These are phyloP conservation scores for Termitomyces sp. DNA, from an alignment of 768 basidiomycete species.

Conservation along the genomic window DNA sequence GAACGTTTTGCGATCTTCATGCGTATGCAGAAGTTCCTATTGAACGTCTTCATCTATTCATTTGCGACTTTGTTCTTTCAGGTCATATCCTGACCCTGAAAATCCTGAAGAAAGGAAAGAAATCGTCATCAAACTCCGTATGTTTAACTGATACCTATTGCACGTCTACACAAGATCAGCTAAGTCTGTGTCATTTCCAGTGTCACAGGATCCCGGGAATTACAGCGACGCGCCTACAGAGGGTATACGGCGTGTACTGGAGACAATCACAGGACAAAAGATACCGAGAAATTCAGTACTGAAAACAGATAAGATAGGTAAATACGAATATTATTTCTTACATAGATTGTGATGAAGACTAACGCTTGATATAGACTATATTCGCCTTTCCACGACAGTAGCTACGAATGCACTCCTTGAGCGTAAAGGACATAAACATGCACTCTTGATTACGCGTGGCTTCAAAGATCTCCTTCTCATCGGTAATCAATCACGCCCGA, in stretches of 20 bases:
- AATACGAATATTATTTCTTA: constrained; percentile 9
- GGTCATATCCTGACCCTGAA: constrained; percentile 72
- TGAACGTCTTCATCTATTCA: neutral
- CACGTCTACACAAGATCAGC: neutral
- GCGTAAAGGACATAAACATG: constrained; percentile 89
- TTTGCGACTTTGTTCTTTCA: constrained; percentile 16
- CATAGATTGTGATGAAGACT: neutral
- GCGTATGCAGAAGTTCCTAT: constrained; percentile 44
- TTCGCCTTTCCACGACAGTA: constrained; percentile 89
- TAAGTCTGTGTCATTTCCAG: constrained; percentile 30
- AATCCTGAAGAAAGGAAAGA: constrained; percentile 60
- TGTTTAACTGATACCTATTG: constrained; percentile 21
- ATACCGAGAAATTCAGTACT: constrained; percentile 65
- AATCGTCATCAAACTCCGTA: constrained; percentile 85
- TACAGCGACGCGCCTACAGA: constrained; percentile 94
- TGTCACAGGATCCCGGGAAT: constrained; percentile 84
- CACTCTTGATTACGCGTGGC: constrained; percentile 85
- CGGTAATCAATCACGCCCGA: constrained; percentile 91
- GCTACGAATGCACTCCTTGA: constrained; percentile 96
- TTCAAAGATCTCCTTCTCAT: constrained; percentile 91
- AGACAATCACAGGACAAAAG: constrained; percentile 62
- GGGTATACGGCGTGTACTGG: constrained; percentile 83
- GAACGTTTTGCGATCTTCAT: constrained; percentile 89
- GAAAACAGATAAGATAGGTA: constrained; percentile 78
- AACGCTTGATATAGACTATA: constrained; percentile 58